Evolutionary conservation across 176 grass and related monocot genomes (phyloP), one percentile per base, ranked within the genome.

Genomic region (Coix lacrymajobi): DNA sequence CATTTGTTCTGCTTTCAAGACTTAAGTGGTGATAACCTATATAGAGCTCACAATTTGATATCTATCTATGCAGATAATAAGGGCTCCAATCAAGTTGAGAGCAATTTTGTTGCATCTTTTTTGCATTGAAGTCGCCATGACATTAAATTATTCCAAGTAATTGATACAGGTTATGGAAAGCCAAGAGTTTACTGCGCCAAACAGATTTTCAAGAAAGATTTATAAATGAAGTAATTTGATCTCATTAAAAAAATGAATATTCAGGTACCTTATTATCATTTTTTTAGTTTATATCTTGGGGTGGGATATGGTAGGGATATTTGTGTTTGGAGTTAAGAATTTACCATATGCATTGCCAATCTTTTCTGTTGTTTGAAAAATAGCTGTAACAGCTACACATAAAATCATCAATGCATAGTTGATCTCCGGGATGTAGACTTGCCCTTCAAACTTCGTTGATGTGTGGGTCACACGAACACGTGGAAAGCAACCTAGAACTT

Each of bases 261-360:
- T 56, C 20, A n/a, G 7, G 51, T 56, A 56, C 3, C 17, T 22
- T 17, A 56, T n/a, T 56, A 22, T 63, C 5, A 62, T 61, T 44
- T 60, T 34, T 54, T 37, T 77, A 29, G 2, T 20, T 74, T 81
- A 81, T 66, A 69, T 71, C 39, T 48, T 46, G 26, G 57, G 16
- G 36, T 30, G 74, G 46, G 2, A 6, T 6, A 6, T 51, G 48
- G 48, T 51, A 19, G 48, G 16, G 0, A 24, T 77, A 56, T 13
- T 79, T 79, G 5, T 84, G 43, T 52, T 17, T 56, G 9, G 26
- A 60, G 12, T 48, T 57, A 54, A 68, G 16, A 16, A 30, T 69
- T 72, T 88, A 95, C 93, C 88, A 31, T 90, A 96, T 36, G 93
- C 87, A 67, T 96, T 96, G 49, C 90, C 90, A 4, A 92, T 90